Base-by-base conservation (phyloP, 768 basidiomycete species). In the Tylopilus felleus region DNA sequence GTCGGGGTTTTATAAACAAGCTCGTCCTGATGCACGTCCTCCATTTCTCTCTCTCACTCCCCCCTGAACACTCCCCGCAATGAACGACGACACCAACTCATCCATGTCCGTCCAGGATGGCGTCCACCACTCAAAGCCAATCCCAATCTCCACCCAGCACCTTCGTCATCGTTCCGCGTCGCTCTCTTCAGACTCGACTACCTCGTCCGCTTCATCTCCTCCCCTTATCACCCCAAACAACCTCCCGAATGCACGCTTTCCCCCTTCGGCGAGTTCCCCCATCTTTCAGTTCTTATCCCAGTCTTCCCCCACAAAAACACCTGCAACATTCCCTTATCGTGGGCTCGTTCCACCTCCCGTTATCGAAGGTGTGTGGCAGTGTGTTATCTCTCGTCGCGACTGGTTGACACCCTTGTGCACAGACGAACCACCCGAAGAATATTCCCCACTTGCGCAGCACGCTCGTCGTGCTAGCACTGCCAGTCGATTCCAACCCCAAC, bases 241-340 rank as follows among this genome's bases (percentile, higher is more conserved):
- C 10, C 58, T 71, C 2, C 59, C 67, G 12, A 71, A 74, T 2
- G 74, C 79, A 3, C 75, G 75, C 42, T 63, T 83, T 44, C 72
- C 76, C 8, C 64, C 77, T 10, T 82, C 84, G 5, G 80, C 86
- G 7, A 79, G 76, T 5, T 88, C 88, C 4, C 89, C 89, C 43
- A 85, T 90, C 50, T 70, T 90, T 47, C 84, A 86, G 66, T 85
- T 87, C 69, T 67, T 89, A 39, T 68, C 68, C 47, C 82, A 85
- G 59, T 81, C 84, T 1, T 82, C 84, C 3, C 83, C 86, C 10
- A 43, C 83, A 14, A 84, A 82, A 61, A 61, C 75, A 0, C 70
- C 74, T 14, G 67, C 75, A 4, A 81, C 83, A 8, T 84, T 85
- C 64, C 85, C 86, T 21, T 85, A 85, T 74, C 80, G 81, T 5